Conservation (phyloP, 164 flowering plant species). For the Pachysandra terminalis region DNA sequence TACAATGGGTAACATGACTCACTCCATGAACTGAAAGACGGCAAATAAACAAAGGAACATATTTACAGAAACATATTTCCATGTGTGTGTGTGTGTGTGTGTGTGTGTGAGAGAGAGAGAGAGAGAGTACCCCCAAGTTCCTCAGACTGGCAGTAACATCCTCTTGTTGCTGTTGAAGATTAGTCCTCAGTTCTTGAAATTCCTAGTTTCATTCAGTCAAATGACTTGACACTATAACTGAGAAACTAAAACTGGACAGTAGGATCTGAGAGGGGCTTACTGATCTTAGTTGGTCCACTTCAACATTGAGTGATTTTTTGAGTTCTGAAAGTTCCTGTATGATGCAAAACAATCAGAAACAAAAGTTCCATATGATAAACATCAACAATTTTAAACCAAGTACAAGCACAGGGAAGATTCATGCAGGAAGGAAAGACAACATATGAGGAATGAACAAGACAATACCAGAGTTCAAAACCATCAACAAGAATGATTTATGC, state of each 20-base stretch:
- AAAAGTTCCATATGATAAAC: constrained; percentile 3
- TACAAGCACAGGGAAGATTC: background rate
- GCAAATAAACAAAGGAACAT: background rate
- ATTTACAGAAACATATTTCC: background rate
- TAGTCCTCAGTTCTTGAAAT: constrained; percentile 77
- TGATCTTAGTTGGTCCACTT: constrained; percentile 80
- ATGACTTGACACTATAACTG: background rate
- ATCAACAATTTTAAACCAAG: background rate
- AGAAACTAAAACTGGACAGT: background rate
- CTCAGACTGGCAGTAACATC: constrained; percentile 70
- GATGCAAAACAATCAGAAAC: background rate
- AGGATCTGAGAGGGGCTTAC: constrained; percentile 33
- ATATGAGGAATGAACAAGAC: background rate
- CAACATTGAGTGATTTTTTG: constrained; percentile 79
- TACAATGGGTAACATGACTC: background rate
- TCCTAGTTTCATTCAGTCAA: constrained; percentile 31
- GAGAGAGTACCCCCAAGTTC: constrained; percentile 63
- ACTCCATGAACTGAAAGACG: background rate
- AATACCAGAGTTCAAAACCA: background rate
- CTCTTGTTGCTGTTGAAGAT: constrained; percentile 90
- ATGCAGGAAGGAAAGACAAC: background rate
- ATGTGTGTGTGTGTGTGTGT: too few species aligned
- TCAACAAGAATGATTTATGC: background rate
- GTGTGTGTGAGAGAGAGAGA: constrained; percentile 8
- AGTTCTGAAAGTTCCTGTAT: constrained; percentile 78